Base-by-base conservation (phyloP, 1,284 basidiomycete genomes). In the Ustilago nuda region DNA sequence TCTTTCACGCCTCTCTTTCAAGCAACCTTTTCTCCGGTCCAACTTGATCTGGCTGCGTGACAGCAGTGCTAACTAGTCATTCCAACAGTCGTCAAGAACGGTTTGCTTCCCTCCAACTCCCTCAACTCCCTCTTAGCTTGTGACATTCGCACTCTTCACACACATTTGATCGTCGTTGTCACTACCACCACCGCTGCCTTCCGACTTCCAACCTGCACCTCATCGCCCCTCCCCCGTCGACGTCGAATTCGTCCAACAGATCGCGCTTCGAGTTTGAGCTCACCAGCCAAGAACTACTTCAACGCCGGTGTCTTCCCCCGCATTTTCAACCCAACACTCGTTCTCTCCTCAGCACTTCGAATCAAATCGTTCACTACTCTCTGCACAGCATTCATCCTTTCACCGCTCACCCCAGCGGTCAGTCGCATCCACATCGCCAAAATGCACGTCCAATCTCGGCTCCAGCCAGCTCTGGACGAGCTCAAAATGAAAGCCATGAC, bases 381-480 rank as follows among this genome's bases (percentile, higher is more conserved):
- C 1, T 7, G 19, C n/a, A 45, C 7, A 19, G n/a, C 43, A n/a
- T 23, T 19, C 19, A 15, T 19, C 11, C n/a, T 19, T 19, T 11
- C 8, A 13, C 23, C 36, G 12, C 19, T 41, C 3, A n/a, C 33
- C 23, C 23, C 2, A 27, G 46, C 53, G 43, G 9, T 17, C 12
- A 30, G 43, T 23, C 50, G 41, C 60, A 32, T n/a, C 8, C 8
- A 7, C 19, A 8, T 32, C 8, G 15, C 56, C 53, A 76, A 4
- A 2, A 84, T 84, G 83, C 81, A 79, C 36, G 67, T 79, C 37
- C 82, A 82, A 53, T 84, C 82, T 19, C 71, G 81, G 39, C 72
- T 84, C 4, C 51, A 59, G 48, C 72, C 74, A 13, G 19, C 62
- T 27, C 27, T 77, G 59, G 80, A 84, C 67, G 70, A 76, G 43